A percentile compares a stretch with the other conserved stretches of the same genome.
Conservation (phyloP, 208 protist genomes). For the Trypanosoma melophagium region DNA sequence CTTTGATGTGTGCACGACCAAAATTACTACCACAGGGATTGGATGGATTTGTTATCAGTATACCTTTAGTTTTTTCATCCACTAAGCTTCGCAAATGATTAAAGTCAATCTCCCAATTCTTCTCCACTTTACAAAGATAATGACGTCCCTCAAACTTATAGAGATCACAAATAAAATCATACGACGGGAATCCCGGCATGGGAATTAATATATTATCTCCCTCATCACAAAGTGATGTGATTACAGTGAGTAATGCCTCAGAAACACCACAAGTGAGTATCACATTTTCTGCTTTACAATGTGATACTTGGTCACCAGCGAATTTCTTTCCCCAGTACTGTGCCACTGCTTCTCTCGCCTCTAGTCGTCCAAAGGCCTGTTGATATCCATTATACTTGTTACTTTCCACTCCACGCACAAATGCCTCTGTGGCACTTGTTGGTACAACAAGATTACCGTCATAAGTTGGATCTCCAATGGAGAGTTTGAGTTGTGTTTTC, state of each 20-base stretch:
- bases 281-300: slow-evolving; percentile 50
- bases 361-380: slow-evolving; percentile 29
- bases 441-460: slow-evolving; percentile 65
- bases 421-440: slow-evolving; percentile 29
- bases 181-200: slow-evolving; percentile 90
- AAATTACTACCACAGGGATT: slow-evolving; percentile 95
- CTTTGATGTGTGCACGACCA: slow-evolving; percentile 73
- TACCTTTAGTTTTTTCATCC: slow-evolving; percentile 78
- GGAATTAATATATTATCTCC: slow-evolving; percentile 93
- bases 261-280: slow-evolving; percentile 84
- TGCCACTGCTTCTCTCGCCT: slow-evolving; percentile 47
- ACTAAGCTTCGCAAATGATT: slow-evolving; percentile 69
- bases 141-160: slow-evolving; percentile 73
- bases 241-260: slow-evolving; percentile 83
- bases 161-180: slow-evolving; percentile 81
- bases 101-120: slow-evolving; percentile 91
- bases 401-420: slow-evolving; percentile 36
- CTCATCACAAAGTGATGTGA: slow-evolving; percentile 73
- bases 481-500: neutral
- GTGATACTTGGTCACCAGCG: neutral
- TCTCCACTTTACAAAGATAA: slow-evolving; percentile 83
- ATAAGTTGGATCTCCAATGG: slow-evolving; percentile 60
- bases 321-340: slow-evolving; percentile 33
- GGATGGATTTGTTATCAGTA: slow-evolving; percentile 95
- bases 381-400: slow-evolving; percentile 63